Evolutionary conservation across 305 asterid species (phyloP).

Genomic region (Fraxinus ornus): DNA sequence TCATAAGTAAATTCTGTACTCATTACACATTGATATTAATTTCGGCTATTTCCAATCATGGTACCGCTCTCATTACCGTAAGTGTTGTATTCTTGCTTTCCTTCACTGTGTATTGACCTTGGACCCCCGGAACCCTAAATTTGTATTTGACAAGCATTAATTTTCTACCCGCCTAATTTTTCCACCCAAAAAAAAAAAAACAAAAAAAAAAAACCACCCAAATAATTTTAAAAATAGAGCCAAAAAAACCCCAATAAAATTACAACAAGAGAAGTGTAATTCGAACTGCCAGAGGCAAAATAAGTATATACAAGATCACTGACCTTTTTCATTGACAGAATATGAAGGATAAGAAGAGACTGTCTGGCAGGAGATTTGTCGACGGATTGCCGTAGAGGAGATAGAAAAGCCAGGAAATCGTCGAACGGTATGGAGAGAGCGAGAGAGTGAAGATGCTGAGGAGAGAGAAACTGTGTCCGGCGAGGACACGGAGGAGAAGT

Average conservation of each 20-base stretch:
- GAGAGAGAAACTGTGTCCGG: conserved; percentile 50
- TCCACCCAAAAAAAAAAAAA: no score
- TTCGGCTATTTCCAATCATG: not conserved
- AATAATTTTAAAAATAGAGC: not conserved
- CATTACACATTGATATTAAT: not conserved
- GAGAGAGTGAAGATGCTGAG: conserved; percentile 41
- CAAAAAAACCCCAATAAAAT: not conserved
- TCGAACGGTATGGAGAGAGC: conserved; percentile 28
- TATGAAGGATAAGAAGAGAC: conserved; percentile 50
- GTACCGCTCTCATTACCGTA: not conserved
- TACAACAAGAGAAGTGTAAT: not conserved
- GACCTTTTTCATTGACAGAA: conserved; percentile 53
- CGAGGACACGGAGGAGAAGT: conserved; percentile 41
- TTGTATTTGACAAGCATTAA: not conserved
- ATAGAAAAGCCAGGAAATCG: conserved; percentile 29
- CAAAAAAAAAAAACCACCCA: not conserved
- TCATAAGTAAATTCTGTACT: not conserved
- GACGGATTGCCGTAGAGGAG: conserved; percentile 43
- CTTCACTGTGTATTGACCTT: not conserved
- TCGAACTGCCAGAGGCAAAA: not conserved
- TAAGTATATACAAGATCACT: not conserved
- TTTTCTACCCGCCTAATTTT: not conserved
- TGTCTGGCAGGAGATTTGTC: conserved; percentile 61
- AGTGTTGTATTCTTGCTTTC: not conserved
- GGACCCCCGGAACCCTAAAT: not conserved